Base-by-base conservation (phyloP, 768 basidiomycete genomes). In the Termitomyces sp. region DNA sequence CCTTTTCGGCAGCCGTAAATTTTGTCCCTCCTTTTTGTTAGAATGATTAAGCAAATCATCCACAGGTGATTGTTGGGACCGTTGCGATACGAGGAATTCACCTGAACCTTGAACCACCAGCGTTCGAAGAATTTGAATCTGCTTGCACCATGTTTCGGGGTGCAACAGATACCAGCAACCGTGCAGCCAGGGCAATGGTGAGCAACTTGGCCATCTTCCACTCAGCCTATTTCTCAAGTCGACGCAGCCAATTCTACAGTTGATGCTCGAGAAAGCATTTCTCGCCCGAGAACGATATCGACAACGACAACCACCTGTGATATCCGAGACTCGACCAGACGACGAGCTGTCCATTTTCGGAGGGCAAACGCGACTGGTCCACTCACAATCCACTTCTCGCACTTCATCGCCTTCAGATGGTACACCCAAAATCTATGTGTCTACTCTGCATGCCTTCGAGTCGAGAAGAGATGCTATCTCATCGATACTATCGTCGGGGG, bases 41-140 rank as follows among this genome's bases (percentile, higher is more conserved):
- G 31, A 23, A 17, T 19, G 14, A 29, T 12, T 9, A 17, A 14
- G 56, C 48, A 23, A 17, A 54, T 37, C 17, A 25, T 46, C 23
- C 19, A 5, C 37, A 84, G 83, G 70, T 85, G 14, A 73, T 82
- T 31, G 70, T 85, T 4, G 83, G 82, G 5, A 81, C 81, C 1
- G 74, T 84, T 21, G 82, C 84, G 4, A 78, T 80, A 40, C 72
- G 75, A 47, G 76, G 72, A 6, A 65, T 72, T 2, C 70, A 77
- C 49, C 66, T 82, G 5, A 67, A 76, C 45, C 64, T 85, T 16
- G 68, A 77, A 8, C 80, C 79, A 2, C 71, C 75, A 12, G 77
- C 82, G 3, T 64, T 82, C 17, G 68, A 71, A 21, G 71, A 80
- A 62, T 76, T 83, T 47, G 75, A 82, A 54, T 68, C 69, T 5